These are phyloP conservation scores for Rhynchospora tenuis DNA, from an alignment of 176 grass and related monocot genomes.

Conservation along the genomic window DNA sequence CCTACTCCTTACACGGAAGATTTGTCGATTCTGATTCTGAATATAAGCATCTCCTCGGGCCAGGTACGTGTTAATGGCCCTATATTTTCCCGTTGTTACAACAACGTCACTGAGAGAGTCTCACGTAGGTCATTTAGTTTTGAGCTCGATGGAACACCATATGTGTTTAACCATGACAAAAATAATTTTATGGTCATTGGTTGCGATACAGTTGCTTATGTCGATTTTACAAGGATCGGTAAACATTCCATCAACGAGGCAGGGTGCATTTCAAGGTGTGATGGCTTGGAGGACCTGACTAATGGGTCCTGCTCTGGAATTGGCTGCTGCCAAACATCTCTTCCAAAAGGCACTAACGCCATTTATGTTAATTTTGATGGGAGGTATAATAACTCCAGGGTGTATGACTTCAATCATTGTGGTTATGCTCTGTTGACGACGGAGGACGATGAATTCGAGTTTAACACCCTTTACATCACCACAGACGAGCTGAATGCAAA, in stretches of 20 bases:
- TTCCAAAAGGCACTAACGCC: not conserved
- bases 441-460: not conserved
- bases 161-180: not conserved
- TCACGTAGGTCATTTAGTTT: not conserved
- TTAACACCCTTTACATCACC: not conserved
- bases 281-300: not conserved
- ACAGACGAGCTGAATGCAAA: not conserved
- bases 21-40: not conserved
- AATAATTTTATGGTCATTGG: not conserved
- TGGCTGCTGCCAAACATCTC: slow-evolving; percentile 18
- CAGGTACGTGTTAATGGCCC: not conserved
- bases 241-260: too few species aligned
- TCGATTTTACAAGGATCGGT: not conserved
- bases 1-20: not conserved
- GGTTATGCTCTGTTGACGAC: slow-evolving; percentile 16
- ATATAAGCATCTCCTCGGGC: not conserved
- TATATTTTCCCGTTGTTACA: not conserved
- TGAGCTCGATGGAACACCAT: not conserved
- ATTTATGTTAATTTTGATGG: not conserved
- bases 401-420: not conserved
- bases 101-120: not conserved
- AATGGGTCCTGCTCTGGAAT: slow-evolving; percentile 25
- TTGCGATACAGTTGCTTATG: not conserved
- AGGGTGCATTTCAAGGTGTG: not conserved
- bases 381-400: not conserved